A percentile compares a stretch with the other conserved stretches of the same genome.
phyloP scores from a whole-genome alignment of 805 yeast genomes.

The Candida vartiovaarae region DNA sequence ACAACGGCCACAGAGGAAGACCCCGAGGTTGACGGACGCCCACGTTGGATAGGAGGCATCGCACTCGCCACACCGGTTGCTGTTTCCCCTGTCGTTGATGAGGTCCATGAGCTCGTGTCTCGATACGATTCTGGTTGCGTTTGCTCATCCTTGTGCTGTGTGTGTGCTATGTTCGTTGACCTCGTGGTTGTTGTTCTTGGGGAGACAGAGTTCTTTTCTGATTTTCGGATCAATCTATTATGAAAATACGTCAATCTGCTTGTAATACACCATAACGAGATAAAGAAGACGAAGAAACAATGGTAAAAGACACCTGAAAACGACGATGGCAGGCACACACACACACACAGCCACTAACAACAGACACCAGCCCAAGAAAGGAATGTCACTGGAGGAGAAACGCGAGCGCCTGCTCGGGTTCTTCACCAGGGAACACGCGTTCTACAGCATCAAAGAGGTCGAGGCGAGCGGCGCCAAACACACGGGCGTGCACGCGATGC shows the following conservation, averaged over 20 bases:
- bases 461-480: constrained; percentile 37
- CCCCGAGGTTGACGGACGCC: constrained; percentile 40
- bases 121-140: constrained; percentile 35
- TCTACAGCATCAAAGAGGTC: constrained; percentile 44
- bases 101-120: constrained; percentile 50
- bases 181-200: neutral
- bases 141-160: neutral
- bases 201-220: neutral
- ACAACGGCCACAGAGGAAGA: constrained; percentile 79
- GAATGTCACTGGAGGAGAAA: constrained; percentile 34
- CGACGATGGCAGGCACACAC: neutral
- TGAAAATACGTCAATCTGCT: neutral
- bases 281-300: neutral
- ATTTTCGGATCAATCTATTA: neutral
- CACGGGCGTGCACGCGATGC: constrained; percentile 45
- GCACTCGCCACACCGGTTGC: constrained; percentile 78
- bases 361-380: constrained; percentile 19
- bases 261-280: neutral
- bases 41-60: constrained; percentile 52
- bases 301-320: neutral
- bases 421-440: constrained; percentile 32
- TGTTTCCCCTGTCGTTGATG: constrained; percentile 51
- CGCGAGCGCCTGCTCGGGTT: constrained; percentile 30
- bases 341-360: neutral
- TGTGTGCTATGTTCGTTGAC: neutral